phyloP scores from a whole-genome alignment of 345 rosid genomes.

The Euphorbia peplus region DNA sequence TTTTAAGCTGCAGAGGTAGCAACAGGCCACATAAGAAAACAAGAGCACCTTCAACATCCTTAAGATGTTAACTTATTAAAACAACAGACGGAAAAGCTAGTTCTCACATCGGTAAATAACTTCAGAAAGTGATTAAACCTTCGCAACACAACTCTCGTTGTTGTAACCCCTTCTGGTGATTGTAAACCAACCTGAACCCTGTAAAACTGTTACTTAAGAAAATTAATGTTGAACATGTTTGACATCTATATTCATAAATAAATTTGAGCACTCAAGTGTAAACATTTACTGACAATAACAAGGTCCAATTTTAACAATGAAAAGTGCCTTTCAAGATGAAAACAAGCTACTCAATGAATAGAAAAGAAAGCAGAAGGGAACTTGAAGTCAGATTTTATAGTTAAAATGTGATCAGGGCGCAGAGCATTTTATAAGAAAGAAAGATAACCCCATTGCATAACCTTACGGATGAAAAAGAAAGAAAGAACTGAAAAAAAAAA shows the following conservation, averaged over 20 bases:
- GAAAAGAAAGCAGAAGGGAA: background rate
- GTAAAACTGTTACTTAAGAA: constrained; percentile 83
- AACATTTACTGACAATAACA: background rate
- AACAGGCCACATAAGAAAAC: constrained; percentile 18
- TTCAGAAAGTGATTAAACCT: constrained; percentile 92
- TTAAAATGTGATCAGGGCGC: background rate
- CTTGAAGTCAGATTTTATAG: background rate
- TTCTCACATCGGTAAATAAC: constrained; percentile 80
- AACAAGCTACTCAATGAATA: background rate
- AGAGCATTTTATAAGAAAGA: background rate
- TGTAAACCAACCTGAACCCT: constrained; percentile 94
- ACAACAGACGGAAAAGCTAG: background rate
- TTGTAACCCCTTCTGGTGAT: constrained; percentile 83
- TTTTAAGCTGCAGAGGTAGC: constrained; percentile 62
- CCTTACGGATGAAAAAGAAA: background rate
- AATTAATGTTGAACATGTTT: constrained; percentile 36
- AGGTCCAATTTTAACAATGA: background rate
- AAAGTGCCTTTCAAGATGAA: background rate
- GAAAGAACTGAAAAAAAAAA: background rate
- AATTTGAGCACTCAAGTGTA: background rate
- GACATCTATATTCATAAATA: background rate
- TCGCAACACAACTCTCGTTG: constrained; percentile 64
- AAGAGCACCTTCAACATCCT: constrained; percentile 4
- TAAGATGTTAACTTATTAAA: background rate
- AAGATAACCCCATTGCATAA: background rate